Evolutionary conservation across 2,329 filamentous ascomycete species (phyloP), one percentile per base, ranked within the genome.

Genomic region (Calonectria crousiana): DNA sequence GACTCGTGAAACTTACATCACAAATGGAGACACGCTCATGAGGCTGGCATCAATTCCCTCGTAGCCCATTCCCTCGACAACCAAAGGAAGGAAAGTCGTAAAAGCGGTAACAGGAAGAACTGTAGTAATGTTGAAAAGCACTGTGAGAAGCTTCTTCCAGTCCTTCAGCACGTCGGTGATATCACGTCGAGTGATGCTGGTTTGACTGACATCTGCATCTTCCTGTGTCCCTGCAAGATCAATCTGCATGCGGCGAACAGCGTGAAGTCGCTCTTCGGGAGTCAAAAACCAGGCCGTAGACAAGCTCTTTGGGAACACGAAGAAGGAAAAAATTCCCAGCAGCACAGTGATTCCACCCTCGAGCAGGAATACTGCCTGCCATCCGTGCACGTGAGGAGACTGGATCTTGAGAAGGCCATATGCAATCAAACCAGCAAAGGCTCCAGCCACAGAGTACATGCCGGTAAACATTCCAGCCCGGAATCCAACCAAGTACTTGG

Each of bases 131-230:
- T 60, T 60, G 14, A 60, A 60, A 13, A 60, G 34, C 3, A 60
- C 56, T 18, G 56, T 60, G 8, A 60, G 56, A 60, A 60, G 56
- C 56, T 60, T 60, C 56, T 60, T 60, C 56, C 56, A 60, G 56
- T 60, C 56, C 10, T 38, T 60, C 11, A 60, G 20, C 14, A 41
- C 56, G 34, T 60, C 56, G 6, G 56, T 60, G 20, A 60, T 41
- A 13, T 60, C 56, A 5, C 56, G 56, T 26, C 56, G 56, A 18
- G 56, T 60, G 56, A 60, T 11, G 14, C 56, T 60, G n/a, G 56
- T 60, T 13, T 60, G 56, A n/a, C 26, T 60, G n/a, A 60, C 56
- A 20, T 60, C 56, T 16, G 56, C 56, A 60, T 60, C 56, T 20
- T 60, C 56, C 56, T 60, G 56, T 20, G 56, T 60, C n/a, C 56